Base-by-base conservation (phyloP, 371 early-diverging fungal genomes). In the Circinella minor region DNA sequence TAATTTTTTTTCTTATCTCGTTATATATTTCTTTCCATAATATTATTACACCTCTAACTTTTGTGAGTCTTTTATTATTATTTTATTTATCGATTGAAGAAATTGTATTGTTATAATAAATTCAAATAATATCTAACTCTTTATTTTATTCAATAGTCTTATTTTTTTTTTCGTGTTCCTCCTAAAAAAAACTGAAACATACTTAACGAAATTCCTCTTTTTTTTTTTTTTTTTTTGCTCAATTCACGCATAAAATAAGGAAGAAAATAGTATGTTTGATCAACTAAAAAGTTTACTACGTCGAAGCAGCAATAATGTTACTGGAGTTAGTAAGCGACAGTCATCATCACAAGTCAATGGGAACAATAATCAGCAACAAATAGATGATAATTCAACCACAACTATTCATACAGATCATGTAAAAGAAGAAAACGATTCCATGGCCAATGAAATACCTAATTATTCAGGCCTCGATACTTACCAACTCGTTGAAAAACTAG, bases 401-500 rank as follows among this genome's bases (percentile, higher is more conserved):
- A 38, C 46, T 14, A 60, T 63, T 47, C 36, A 39, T 36, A 34
- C 64, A 36, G 61, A 55, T 27, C 14, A 34, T 18, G 55, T 47
- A 49, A 54, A 27, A 48, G 54, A 38, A 36, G 13, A 27, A 27
- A n/a, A 7, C 14, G 34, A 65, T 55, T 34, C 34, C 51, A 34
- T 54, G 6, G 43, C 43, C 48, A 11, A 20, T 54, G 46, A 62
- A 43, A 34, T 69, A 34, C 69, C 70, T 6, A 51, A 54, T 11
- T 70, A 70, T 37, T 43, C 27, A 5, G 74, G 70, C 11, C 27
- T 88, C 13, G 83, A 86, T 37, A 71, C 77, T 17, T 88, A 79
- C 69, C 66, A 67, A 36, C 71, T 88, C 34, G 38, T 87, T 18
- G 73, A 75, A 27, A 87, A 86, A 63, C 82, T 89, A 77, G 89